Conservation (phyloP, 306 rosid genomes). For the Dalbergia cochinchinensis region DNA sequence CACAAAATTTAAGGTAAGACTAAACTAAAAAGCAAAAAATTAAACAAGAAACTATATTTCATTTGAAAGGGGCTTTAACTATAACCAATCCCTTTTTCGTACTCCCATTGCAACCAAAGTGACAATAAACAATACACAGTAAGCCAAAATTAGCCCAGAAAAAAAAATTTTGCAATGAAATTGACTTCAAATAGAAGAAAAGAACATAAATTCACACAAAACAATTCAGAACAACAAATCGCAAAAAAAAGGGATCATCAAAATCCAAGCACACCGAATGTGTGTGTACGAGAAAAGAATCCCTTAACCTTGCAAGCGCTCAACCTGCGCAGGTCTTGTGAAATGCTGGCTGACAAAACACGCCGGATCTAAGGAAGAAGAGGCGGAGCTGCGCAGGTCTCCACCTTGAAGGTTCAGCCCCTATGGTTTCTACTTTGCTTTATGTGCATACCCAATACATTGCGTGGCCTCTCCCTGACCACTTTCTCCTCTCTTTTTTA, state of each 20-base stretch:
- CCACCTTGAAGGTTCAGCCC: too few relatives aligned
- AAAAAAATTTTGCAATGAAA: conserved; percentile 14
- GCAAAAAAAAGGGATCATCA: not conserved
- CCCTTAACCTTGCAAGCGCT: too few relatives aligned
- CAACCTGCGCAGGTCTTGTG: too few relatives aligned
- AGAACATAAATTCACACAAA: conserved; percentile 17
- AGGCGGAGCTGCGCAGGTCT: too few relatives aligned
- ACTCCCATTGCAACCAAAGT: not conserved
- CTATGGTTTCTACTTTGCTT: too few relatives aligned
- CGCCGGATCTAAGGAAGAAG: too few relatives aligned
- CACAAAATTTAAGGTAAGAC: not conserved
- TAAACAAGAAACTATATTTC: not conserved
- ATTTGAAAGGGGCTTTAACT: not conserved
- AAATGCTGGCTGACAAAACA: too few relatives aligned
- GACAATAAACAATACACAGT: conserved; percentile 13
- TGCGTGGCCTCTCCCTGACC: too few relatives aligned
- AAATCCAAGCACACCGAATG: conserved; percentile 23
- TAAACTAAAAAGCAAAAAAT: not conserved
- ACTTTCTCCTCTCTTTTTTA: too few relatives aligned
- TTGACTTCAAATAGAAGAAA: conserved; percentile 27
- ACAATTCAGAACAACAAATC: not conserved
- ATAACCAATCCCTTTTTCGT: conserved; percentile 19
- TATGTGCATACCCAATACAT: too few relatives aligned
- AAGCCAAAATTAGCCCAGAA: not conserved
- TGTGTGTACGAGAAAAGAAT: not conserved